Conservation (phyloP, 2,329 filamentous ascomycete genomes). For the Pestalotiopsis sp. region DNA sequence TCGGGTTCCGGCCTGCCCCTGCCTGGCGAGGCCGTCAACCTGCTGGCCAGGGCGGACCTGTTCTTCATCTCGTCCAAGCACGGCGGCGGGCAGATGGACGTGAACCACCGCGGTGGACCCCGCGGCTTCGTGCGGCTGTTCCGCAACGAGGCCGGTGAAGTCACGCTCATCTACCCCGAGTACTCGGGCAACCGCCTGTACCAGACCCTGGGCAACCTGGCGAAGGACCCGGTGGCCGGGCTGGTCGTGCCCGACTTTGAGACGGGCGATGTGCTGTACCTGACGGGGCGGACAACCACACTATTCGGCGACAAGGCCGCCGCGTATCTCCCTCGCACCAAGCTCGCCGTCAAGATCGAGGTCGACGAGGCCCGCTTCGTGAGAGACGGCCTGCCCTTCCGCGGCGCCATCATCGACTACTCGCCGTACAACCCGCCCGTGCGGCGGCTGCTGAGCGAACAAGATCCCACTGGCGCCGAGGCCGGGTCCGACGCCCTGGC, state of each 20-base stretch:
- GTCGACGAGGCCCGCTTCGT: constrained; percentile 66
- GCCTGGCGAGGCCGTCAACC: constrained; percentile 51
- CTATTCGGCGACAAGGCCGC: constrained; percentile 66
- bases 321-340: constrained; percentile 65
- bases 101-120: constrained; percentile 77
- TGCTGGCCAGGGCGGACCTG: constrained; percentile 69
- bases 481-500: constrained; percentile 19
- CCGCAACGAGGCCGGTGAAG: constrained; percentile 45
- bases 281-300: constrained; percentile 69
- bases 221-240: constrained; percentile 66
- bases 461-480: constrained; percentile 16
- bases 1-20: constrained; percentile 40
- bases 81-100: constrained; percentile 69
- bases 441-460: constrained; percentile 65
- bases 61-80: constrained; percentile 76
- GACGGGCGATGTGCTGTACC: constrained; percentile 72
- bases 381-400: constrained; percentile 66
- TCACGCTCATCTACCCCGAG: constrained; percentile 74
- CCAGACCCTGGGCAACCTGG: constrained; percentile 79
- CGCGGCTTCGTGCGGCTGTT: constrained; percentile 73
- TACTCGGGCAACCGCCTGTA: constrained; percentile 85
- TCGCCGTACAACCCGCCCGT: constrained; percentile 82
- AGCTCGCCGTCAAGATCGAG: constrained; percentile 71
- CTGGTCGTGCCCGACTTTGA: constrained; percentile 74
- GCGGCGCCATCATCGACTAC: constrained; percentile 57